A percentile compares a stretch with the other conserved stretches of the same genome.
phyloP scores from a whole-genome alignment of 1,284 basidiomycete species.

The Heterobasidion occidentale region DNA sequence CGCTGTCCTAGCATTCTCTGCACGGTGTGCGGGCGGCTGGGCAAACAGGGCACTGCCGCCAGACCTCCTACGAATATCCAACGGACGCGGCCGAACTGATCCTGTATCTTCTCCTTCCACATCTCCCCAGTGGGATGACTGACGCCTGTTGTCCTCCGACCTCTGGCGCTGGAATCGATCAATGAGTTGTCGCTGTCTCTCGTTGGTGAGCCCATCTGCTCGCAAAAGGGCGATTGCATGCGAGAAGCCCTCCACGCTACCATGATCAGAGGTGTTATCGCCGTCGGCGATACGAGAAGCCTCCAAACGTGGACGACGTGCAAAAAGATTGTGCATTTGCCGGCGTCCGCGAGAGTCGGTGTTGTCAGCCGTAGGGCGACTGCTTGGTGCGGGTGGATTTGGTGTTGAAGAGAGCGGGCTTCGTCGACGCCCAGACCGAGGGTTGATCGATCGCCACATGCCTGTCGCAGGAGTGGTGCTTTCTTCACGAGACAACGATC shows the following conservation, averaged over 20 bases:
- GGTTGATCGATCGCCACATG: no score
- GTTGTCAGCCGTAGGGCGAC: background rate
- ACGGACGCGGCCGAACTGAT: background rate
- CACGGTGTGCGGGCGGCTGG: no score
- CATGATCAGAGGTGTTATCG: background rate
- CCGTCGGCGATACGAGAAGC: constrained; percentile 1
- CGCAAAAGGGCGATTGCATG: constrained; percentile 8
- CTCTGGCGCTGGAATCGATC: constrained; percentile 11
- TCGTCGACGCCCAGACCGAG: background rate
- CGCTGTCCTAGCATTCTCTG: no score
- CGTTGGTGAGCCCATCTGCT: constrained; percentile 13
- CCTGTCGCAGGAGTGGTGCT: no score
- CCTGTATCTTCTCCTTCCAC: background rate
- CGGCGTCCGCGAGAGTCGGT: background rate
- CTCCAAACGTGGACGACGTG: background rate
- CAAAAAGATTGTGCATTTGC: constrained; percentile 2
- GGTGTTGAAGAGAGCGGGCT: background rate
- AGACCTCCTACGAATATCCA: background rate
- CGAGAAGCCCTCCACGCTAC: constrained; percentile 1
- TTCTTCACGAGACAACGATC: no score
- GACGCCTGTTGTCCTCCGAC: constrained; percentile 1
- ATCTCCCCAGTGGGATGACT: constrained; percentile 1
- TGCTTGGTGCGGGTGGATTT: background rate
- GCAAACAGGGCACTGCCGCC: no score
- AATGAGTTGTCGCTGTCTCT: constrained; percentile 15